Evolutionary conservation across 2,329 filamentous ascomycete species (phyloP), one percentile per base, ranked within the genome.

Genomic region (Neofusicoccum kwambonambiense): DNA sequence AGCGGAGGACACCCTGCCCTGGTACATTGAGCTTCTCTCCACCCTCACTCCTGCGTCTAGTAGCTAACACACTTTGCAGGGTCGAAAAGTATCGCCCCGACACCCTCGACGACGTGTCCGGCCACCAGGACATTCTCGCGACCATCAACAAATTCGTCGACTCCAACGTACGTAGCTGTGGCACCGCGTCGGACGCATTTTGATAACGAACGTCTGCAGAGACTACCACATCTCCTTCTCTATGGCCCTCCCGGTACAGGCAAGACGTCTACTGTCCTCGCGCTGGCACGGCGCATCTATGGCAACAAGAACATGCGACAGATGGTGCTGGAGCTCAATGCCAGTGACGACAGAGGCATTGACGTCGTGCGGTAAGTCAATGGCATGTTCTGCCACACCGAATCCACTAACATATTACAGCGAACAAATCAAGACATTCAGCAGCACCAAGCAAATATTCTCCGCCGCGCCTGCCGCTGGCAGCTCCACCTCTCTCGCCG

Each of bases 351-450:
- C 77, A 87, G 95, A 78, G 95, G 95, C 74, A 99, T 99, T 77
- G 95, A 99, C 70, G 95, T 99, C 2, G 95, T 99, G 64, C 87
- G 93, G 63, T 65, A 58, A 52, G 34, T 4, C 12, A 19, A 17
- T 37, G 45, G 19, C 12, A 19, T 35, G 3, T 42, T 35, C 5
- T 17, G 4, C n/a, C 1, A 8, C 6, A 34, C 19, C 37, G 12
- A 15, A 39, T 12, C n/a, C 7, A 31, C 41, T 60, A n/a, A 54
- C 42, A 13, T 37, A 4, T 7, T 27, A 8, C 61, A 72, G 77
- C 69, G 95, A 99, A 81, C 95, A 99, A 79, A 99, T 99, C 86
- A 99, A 98, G 84, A 99, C 95, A 0, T 99, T 99, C 80, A 94
- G 92, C 45, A 96, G 91, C 71, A 99, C 95, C 7, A 97, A 96